Conservation (phyloP, 331 rosid species). For the Stylosanthes scabra region DNA sequence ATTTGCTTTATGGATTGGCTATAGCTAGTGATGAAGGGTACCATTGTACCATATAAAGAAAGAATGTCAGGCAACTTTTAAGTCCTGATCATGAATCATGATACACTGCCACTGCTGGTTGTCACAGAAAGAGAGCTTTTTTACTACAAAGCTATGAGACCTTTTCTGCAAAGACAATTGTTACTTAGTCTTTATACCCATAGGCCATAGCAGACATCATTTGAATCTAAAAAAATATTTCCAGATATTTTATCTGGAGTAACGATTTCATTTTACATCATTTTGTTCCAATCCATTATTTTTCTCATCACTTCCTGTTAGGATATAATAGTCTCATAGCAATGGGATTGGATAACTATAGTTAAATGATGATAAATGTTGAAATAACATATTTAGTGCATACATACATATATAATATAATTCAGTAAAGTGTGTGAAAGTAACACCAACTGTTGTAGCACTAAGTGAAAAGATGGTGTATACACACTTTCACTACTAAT, state of each 20-base stretch:
- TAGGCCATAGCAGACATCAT: background rate
- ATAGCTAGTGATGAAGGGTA: conserved; percentile 25
- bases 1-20: conserved; percentile 21
- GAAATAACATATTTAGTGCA: background rate
- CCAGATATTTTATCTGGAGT: background rate
- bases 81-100: conserved; percentile 22
- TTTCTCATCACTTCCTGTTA: background rate
- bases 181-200: conserved; percentile 13
- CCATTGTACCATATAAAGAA: conserved; percentile 35
- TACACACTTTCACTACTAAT: background rate
- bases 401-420: background rate
- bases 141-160: background rate
- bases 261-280: too few species aligned
- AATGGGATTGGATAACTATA: background rate
- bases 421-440: background rate
- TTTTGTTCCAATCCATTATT: too few species aligned
- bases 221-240: conserved; percentile 4
- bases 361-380: background rate
- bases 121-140: conserved; percentile 28
- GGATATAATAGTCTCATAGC: background rate
- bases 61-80: conserved; percentile 38
- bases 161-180: conserved; percentile 22
- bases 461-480: background rate
- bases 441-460: conserved; percentile 19
- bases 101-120: conserved; percentile 22